Evolutionary conservation across 2,329 filamentous ascomycete genomes (phyloP), one percentile per base, ranked within the genome.

Genomic region (Aspergillus sergii): DNA sequence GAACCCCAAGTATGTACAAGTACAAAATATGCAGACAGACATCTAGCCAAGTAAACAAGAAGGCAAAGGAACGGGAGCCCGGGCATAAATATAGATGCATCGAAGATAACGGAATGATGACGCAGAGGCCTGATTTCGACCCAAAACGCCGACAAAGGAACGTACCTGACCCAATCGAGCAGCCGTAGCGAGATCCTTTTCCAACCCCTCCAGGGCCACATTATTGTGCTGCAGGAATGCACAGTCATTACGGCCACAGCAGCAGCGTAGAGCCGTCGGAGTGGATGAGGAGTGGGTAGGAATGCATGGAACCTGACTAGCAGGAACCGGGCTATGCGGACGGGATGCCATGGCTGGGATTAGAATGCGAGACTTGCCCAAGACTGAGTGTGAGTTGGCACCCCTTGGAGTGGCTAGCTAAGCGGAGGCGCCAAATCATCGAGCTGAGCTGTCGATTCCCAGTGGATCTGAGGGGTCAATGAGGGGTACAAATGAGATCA

Each of bases 121-220:
- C 32, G 51, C 51, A 55, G 51, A 39, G 11, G 21, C 51, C 51
- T 55, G 21, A 55, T 39, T 36, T 36, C 51, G 14, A 39, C 51
- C 51, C 51, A 55, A 55, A 55, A 34, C 21, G 32, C 51, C 32
- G 34, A 55, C 34, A 55, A 39, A 67, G 60, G 58, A 64, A 87
- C 92, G 76, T 90, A 97, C 94, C 91, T 97, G 92, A 68, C 95
- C 95, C 72, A 97, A 86, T 75, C 91, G 86, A 56, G 93, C 95
- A 46, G 95, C 95, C 58, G 88, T 92, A 71, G 89, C 89, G 59
- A 97, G 91, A 80, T 97, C 92, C 71, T 90, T 91, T 80, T 98
- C 94, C 68, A 98, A 85, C 65, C 87, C 90, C 70, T 92, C 89
- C 54, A 98, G 84, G 66, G 93, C 84, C 53, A 86, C 84, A 77